Base-by-base conservation (phyloP, 495 filamentous ascomycete species). In the Copromyces sp. region DNA sequence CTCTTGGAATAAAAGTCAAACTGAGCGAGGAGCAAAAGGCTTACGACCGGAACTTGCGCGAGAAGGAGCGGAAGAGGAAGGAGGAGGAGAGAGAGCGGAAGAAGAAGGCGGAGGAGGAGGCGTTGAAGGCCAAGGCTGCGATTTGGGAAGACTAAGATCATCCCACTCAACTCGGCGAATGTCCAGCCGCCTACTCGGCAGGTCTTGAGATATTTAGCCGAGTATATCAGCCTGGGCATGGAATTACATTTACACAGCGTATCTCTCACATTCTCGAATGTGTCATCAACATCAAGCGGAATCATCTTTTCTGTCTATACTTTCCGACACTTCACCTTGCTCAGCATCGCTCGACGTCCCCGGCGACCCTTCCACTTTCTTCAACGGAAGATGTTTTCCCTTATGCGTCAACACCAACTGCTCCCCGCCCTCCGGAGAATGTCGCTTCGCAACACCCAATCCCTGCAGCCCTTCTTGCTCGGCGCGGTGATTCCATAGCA, bases 11-110 rank as follows among this genome's bases (percentile, higher is more conserved):
- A 47, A 88, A 89, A 73, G 88, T 92, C 39, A 91, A 88, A 84
- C 86, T 87, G 78, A 98, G 92, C 12, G 93, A 97, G 77, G 95
- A 98, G 82, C 90, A 97, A 85, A 84, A 86, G 72, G 91, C 92
- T 74, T 99, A 97, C 80, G 95, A 99, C 78, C 86, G 86, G 70
- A 90, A 93, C 12, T 82, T 94, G 68, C 90, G 91, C 79, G 93
- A 96, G 82, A 93, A 93, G 83, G 94, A 97, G 85, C 88, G 88
- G 72, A 93, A 89, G 84, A 85, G 88, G 76, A 82, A 90, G 73
- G 92, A 97, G 77, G 85, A 85, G 74, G 93, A 93, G 81, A 88
- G 86, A 75, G 91, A 91, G 75, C 89, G 84, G 74, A 85, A 86
- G 79, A 87, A 83, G 74, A 86, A 84, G 79, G 87, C 86, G 69